These are phyloP conservation scores for Neopestalotiopsis rosae DNA, from an alignment of 2,329 filamentous ascomycete genomes.

Conservation along the genomic window DNA sequence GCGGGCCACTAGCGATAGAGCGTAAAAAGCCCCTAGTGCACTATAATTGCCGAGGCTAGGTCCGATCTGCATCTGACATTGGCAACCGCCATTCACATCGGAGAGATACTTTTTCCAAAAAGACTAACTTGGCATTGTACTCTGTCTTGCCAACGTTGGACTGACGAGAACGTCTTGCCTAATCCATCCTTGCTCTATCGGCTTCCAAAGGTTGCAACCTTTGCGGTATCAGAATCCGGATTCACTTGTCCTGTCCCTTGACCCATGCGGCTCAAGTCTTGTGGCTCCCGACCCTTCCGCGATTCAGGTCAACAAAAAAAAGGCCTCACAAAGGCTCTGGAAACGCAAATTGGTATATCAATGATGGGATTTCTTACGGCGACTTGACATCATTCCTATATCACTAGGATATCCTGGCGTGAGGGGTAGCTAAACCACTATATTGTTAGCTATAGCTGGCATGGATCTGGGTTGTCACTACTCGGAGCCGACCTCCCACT, in stretches of 20 bases:
- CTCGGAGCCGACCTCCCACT: neutral
- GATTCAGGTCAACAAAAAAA: neutral
- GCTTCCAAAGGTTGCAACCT: no score
- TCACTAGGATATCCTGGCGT: neutral
- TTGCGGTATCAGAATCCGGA: no score
- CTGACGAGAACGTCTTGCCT: no score
- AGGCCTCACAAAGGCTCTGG: neutral
- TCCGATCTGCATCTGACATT: neutral
- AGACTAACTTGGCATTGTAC: no score
- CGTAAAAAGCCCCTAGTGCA: neutral
- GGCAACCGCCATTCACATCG: no score
- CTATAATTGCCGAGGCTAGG: constrained; percentile 1
- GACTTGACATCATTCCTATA: neutral
- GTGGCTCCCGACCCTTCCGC: neutral
- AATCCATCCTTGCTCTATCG: no score
- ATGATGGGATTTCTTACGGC: neutral
- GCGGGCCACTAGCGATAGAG: neutral
- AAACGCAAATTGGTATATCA: neutral
- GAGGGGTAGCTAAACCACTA: neutral
- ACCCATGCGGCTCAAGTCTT: no score
- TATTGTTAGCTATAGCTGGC: neutral
- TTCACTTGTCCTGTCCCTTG: no score
- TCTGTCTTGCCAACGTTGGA: no score
- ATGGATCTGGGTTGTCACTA: constrained; percentile 1
- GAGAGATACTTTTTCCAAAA: neutral